Evolutionary conservation across 2,329 filamentous ascomycete species (phyloP).

Genomic region (Diaporthe nobilis): DNA sequence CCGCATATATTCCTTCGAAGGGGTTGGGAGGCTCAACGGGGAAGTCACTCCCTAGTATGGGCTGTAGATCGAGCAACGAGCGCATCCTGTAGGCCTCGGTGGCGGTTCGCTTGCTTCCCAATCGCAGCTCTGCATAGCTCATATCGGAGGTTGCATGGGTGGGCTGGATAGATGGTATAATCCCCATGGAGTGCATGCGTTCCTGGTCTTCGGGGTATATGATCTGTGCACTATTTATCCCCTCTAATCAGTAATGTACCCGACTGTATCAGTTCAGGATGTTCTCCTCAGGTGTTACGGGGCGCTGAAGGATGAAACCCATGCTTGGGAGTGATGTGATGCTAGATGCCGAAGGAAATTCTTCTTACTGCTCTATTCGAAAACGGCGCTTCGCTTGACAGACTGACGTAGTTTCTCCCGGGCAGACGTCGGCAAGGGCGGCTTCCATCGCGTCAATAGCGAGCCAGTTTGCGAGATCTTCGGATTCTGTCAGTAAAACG

Average conservation of each 20-base stretch:
- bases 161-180: constrained; percentile 79
- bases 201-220: constrained; percentile 75
- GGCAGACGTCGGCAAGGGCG: constrained; percentile 69
- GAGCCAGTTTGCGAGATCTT: constrained; percentile 75
- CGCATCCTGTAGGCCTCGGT: constrained; percentile 77
- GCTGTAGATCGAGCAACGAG: constrained; percentile 67
- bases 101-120: constrained; percentile 68
- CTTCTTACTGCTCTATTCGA: constrained; percentile 73
- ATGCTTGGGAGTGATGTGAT: not conserved
- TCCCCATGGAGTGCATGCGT: constrained; percentile 70
- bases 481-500: not conserved
- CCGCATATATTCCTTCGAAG: constrained; percentile 78
- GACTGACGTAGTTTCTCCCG: constrained; percentile 54
- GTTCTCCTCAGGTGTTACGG: not conserved
- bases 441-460: constrained; percentile 74
- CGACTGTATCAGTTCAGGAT: not conserved
- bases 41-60: constrained; percentile 78
- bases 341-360: not conserved
- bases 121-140: constrained; percentile 73
- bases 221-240: constrained; percentile 66
- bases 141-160: constrained; percentile 82
- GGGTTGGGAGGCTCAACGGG: constrained; percentile 79
- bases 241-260: not conserved
- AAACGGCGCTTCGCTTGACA: constrained; percentile 72
- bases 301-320: not conserved